These are phyloP conservation scores for Infundibulicybe gibba DNA, from an alignment of 768 basidiomycete genomes.

Conservation along the genomic window DNA sequence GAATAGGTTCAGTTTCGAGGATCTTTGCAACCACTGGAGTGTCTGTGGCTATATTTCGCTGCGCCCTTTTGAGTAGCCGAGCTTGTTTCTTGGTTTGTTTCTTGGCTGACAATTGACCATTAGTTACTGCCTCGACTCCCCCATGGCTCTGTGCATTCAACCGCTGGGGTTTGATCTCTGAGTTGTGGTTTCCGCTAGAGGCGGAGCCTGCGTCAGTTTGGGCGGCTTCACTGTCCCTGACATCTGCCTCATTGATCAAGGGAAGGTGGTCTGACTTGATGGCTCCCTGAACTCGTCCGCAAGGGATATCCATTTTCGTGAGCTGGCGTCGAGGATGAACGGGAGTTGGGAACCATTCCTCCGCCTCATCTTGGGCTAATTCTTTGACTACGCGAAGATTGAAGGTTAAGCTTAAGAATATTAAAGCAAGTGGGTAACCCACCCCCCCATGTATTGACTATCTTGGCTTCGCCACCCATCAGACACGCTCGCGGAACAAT, in stretches of 20 bases:
- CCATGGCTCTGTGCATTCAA: not conserved
- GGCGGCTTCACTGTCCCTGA: not conserved
- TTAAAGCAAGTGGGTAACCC: slow-evolving; percentile 7
- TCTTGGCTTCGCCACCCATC: slow-evolving; percentile 13
- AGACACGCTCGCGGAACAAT: slow-evolving; percentile 21
- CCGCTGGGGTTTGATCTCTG: not conserved
- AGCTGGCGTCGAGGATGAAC: slow-evolving; percentile 9
- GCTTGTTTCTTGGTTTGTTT: slow-evolving; percentile 4
- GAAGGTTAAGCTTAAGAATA: not conserved
- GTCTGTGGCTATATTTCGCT: not conserved
- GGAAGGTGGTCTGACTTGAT: slow-evolving; percentile 2
- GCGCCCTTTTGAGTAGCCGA: not conserved
- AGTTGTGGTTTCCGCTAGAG: not conserved
- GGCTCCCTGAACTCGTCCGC: slow-evolving; percentile 7
- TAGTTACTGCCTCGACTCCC: not conserved
- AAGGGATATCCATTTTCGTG: not conserved
- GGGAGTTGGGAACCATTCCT: slow-evolving; percentile 26
- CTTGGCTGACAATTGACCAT: not conserved
- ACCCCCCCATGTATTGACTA: slow-evolving; percentile 41
- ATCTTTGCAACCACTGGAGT: not conserved
- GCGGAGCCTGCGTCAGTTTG: not conserved
- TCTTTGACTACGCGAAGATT: slow-evolving; percentile 8
- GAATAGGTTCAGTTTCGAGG: slow-evolving; percentile 1
- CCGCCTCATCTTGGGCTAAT: slow-evolving; percentile 5
- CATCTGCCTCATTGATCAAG: not conserved